Conservation (phyloP, 2,329 filamentous ascomycete species). For the Fonsecaea nubica region DNA sequence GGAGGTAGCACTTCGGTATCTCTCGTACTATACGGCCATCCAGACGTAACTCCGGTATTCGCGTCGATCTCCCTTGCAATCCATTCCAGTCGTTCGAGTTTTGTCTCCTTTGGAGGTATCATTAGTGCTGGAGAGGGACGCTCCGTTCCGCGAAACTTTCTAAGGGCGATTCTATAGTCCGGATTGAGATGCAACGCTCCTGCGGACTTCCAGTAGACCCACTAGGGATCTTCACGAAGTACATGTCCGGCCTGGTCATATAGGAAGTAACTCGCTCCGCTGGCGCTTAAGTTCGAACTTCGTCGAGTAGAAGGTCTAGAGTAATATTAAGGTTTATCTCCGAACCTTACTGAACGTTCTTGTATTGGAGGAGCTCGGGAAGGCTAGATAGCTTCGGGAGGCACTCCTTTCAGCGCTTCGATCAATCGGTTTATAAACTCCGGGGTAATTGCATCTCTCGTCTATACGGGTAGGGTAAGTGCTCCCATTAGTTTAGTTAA, state of each 20-base stretch:
- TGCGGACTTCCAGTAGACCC: not conserved
- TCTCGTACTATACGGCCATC: slow-evolving; percentile 6
- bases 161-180: not conserved
- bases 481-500: not conserved
- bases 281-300: not conserved
- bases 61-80: not conserved
- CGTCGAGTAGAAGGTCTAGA: not conserved
- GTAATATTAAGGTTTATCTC: not conserved
- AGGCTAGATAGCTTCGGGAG: not conserved
- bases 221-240: not conserved
- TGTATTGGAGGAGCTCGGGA: not conserved
- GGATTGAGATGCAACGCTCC: not conserved
- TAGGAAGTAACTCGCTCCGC: not conserved
- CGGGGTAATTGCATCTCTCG: not conserved
- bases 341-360: not conserved
- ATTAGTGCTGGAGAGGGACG: not conserved
- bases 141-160: not conserved
- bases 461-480: not conserved
- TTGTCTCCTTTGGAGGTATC: not conserved
- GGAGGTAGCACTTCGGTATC: too few relatives aligned
- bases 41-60: not conserved
- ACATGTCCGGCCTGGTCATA: not conserved
- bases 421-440: not conserved
- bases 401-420: not conserved
- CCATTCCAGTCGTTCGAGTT: not conserved